A percentile compares a stretch with the other conserved stretches of the same genome.
Evolutionary conservation across 148 eudicot species (phyloP).

Genomic region (Camellia granthamiana): DNA sequence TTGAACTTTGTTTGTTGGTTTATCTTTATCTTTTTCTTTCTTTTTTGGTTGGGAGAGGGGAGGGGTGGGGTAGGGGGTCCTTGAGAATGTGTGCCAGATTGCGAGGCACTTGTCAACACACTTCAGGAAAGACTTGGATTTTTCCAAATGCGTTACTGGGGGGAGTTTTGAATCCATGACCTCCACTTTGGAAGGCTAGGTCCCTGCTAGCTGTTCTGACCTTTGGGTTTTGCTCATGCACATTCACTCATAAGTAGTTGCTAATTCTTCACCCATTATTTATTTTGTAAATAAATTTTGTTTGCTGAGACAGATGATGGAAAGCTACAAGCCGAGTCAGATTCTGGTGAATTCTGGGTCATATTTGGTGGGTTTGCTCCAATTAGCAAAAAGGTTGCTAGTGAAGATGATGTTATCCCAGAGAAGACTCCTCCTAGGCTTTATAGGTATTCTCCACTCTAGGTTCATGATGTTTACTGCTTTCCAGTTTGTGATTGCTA

Average conservation of each 20-base stretch:
- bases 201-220: background rate
- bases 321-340: conserved; percentile 88
- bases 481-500: background rate
- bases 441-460: conserved; percentile 42
- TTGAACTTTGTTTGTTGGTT: background rate
- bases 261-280: background rate
- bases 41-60: background rate
- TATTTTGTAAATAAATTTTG: conserved; percentile 4
- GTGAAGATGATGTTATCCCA: conserved; percentile 81
- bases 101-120: background rate
- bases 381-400: conserved; percentile 75
- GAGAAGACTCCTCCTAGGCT: conserved; percentile 76
- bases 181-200: background rate
- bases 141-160: background rate
- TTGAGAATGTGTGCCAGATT: too few species aligned
- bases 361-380: conserved; percentile 99
- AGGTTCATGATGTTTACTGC: background rate
- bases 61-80: background rate
- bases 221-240: conserved; percentile 2
- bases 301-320: conserved; percentile 71
- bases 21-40: background rate
- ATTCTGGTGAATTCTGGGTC: conserved; percentile 98
- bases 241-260: background rate
- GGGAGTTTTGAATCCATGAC: background rate
- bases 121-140: background rate